Evolutionary conservation across 2,329 filamentous ascomycete species (phyloP).

Genomic region (Erysiphe pulchra): DNA sequence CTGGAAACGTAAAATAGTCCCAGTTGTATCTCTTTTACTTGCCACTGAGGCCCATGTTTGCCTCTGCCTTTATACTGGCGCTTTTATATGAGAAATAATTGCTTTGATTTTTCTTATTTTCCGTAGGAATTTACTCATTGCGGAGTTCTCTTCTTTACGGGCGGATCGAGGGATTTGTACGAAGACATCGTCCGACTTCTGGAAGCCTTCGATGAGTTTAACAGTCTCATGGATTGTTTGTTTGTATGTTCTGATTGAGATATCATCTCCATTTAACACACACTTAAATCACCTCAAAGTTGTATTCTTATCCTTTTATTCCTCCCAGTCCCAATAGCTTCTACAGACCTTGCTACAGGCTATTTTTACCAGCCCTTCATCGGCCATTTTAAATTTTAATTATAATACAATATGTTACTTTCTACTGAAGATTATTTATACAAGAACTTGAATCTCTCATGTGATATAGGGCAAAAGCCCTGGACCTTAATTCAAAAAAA

Average conservation of each 20-base stretch:
- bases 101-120: not conserved
- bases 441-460: too few relatives aligned
- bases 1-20: not conserved
- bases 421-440: too few relatives aligned
- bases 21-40: not conserved
- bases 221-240: not conserved
- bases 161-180: not conserved
- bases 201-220: not conserved
- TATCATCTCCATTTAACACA: not conserved
- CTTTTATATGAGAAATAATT: not conserved
- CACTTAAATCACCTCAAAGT: not conserved
- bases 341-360: not conserved
- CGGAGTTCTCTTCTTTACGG: not conserved
- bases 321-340: not conserved
- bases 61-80: not conserved
- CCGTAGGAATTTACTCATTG: not conserved
- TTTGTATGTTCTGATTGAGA: not conserved
- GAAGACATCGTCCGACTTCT: not conserved
- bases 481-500: too few relatives aligned
- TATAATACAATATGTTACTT: too few relatives aligned
- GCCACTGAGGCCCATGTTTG: not conserved
- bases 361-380: too few relatives aligned
- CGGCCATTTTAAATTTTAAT: too few relatives aligned
- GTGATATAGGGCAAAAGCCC: too few relatives aligned
- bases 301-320: not conserved